A percentile compares a stretch with the other conserved stretches of the same genome.
phyloP scores from a whole-genome alignment of 2,329 filamentous ascomycete species.

The Alternaria arbusti region DNA sequence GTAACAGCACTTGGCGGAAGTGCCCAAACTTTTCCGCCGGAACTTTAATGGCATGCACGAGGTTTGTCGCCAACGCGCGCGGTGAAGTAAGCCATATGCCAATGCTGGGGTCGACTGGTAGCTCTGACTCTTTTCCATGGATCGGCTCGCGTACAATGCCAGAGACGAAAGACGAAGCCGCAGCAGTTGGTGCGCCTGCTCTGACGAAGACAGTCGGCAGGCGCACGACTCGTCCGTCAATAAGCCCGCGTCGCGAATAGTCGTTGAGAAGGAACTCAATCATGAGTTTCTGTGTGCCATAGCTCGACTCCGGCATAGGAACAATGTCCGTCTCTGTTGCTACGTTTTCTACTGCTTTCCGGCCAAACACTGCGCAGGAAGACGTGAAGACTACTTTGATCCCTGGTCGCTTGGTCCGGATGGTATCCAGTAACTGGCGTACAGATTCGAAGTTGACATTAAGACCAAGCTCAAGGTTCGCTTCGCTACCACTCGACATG shows the following conservation, averaged over 20 bases:
- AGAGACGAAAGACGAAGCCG: constrained; percentile 68
- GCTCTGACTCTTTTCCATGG: constrained; percentile 57
- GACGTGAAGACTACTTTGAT: constrained; percentile 67
- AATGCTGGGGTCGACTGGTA: constrained; percentile 60
- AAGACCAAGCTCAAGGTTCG: constrained; percentile 65
- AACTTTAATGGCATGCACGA: constrained; percentile 60
- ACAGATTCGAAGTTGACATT: constrained; percentile 68
- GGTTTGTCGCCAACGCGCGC: constrained; percentile 60
- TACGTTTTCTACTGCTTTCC: constrained; percentile 57
- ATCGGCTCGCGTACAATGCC: constrained; percentile 71
- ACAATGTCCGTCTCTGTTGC: constrained; percentile 53
- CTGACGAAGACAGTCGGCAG: constrained; percentile 69
- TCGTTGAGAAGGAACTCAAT: constrained; percentile 69
- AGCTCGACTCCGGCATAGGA: constrained; percentile 67
- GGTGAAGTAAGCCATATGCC: constrained; percentile 66
- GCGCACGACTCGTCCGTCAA: constrained; percentile 64
- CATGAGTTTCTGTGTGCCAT: constrained; percentile 69
- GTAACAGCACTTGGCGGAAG: constrained; percentile 60
- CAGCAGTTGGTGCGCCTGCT: constrained; percentile 65
- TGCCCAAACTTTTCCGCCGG: constrained; percentile 59
- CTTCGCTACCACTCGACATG: constrained; percentile 70
- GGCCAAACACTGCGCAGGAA: constrained; percentile 69
- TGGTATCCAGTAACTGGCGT: constrained; percentile 60
- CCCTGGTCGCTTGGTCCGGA: constrained; percentile 58
- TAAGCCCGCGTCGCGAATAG: constrained; percentile 64